Conservation (phyloP, 768 basidiomycete genomes). For the Tylopilus intermedius region DNA sequence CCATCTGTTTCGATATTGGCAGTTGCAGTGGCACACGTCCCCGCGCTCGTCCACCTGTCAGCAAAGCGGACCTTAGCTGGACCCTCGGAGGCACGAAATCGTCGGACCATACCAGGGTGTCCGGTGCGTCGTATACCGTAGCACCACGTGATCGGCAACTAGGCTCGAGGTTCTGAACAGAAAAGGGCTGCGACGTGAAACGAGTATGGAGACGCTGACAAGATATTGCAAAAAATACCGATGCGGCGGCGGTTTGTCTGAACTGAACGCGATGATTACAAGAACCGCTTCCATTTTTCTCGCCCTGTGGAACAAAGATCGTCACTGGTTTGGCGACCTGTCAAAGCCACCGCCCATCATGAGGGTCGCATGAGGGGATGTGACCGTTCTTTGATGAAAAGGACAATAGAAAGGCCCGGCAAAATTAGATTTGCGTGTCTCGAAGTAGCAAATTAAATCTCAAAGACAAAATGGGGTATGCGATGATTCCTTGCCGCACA, state of each 20-base stretch:
- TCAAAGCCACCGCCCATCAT: conserved; percentile 8
- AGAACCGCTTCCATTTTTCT: conserved; percentile 25
- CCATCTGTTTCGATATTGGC: conserved; percentile 6
- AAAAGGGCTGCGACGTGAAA: conserved; percentile 23
- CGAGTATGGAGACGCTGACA: conserved; percentile 25
- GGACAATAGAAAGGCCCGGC: conserved; percentile 6
- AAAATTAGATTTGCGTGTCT: conserved; percentile 18
- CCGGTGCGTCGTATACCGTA: conserved; percentile 3
- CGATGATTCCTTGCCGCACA: neutral
- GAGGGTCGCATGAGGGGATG: conserved; percentile 2
- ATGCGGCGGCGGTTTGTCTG: conserved; percentile 4
- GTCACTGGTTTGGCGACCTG: conserved; percentile 10
- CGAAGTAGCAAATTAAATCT: conserved; percentile 17
- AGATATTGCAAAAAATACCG: conserved; percentile 12
- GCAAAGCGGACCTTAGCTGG: conserved; percentile 9
- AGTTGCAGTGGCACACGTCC: conserved; percentile 10
- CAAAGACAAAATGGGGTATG: neutral
- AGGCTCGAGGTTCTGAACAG: conserved; percentile 5
- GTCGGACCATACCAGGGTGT: neutral
- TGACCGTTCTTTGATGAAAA: conserved; percentile 11
- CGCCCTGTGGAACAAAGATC: conserved; percentile 17
- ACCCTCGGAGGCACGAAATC: conserved; percentile 4
- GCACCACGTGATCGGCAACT: conserved; percentile 27
- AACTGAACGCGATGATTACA: conserved; percentile 6
- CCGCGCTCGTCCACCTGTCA: conserved; percentile 8